phyloP scores from a whole-genome alignment of 108 stramenopile species.

The Poteriospumella lacustris region DNA sequence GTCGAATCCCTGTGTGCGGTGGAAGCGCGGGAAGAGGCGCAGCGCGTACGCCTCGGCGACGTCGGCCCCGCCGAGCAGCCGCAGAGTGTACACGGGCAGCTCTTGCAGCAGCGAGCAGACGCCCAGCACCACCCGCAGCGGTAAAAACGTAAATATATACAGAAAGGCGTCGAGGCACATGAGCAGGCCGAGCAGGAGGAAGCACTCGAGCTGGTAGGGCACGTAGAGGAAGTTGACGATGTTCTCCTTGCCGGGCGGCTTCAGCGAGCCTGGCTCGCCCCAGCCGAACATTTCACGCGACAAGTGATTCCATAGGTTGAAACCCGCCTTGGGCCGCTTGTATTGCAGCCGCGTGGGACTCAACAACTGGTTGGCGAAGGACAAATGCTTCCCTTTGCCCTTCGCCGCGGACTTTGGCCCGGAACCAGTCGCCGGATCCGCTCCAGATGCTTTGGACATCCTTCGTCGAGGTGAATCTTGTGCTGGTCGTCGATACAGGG shows the following conservation, averaged over 20 bases:
- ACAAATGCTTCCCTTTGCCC: not conserved
- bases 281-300: conserved; percentile 10
- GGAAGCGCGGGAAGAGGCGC: conserved; percentile 30
- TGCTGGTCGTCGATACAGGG: too few relatives aligned
- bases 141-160: conserved; percentile 80
- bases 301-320: not conserved
- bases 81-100: not conserved
- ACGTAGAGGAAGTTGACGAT: conserved; percentile 91
- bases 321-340: not conserved
- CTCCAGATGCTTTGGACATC: too few relatives aligned
- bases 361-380: not conserved
- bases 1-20: conserved; percentile 71
- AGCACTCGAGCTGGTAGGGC: conserved; percentile 73
- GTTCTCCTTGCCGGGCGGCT: conserved; percentile 37
- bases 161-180: conserved; percentile 88
- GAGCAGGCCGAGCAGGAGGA: conserved; percentile 76
- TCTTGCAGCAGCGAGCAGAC: conserved; percentile 22
- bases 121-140: conserved; percentile 50
- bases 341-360: not conserved
- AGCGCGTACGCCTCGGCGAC: not conserved
- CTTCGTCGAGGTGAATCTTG: too few relatives aligned
- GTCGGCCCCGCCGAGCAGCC: not conserved
- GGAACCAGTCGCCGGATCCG: too few relatives aligned
- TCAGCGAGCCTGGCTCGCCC: conserved; percentile 9
- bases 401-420: conserved; percentile 1